Evolutionary conservation across 257 asterid genomes (phyloP).

Genomic region (Ilex aquifolium): DNA sequence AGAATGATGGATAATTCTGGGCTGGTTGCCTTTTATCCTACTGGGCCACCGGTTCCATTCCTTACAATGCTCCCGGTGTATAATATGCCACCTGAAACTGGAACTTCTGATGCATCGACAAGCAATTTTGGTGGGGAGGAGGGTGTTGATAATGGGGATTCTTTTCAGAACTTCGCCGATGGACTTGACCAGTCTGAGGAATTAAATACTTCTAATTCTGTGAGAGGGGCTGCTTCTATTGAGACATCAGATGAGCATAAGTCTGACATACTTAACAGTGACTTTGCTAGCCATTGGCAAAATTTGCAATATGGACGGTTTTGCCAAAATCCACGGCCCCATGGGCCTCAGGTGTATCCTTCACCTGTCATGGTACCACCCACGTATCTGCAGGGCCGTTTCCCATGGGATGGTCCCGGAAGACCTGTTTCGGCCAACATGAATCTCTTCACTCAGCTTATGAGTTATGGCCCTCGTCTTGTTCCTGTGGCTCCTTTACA

Average conservation of each 20-base stretch:
- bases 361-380: conserved; percentile 87
- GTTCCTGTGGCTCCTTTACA: conserved; percentile 65
- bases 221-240: conserved; percentile 36
- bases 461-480: conserved; percentile 58
- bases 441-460: conserved; percentile 58
- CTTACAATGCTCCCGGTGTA: conserved; percentile 86
- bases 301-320: conserved; percentile 83
- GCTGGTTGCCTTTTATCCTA: conserved; percentile 72
- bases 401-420: conserved; percentile 78
- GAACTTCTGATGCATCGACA: conserved; percentile 49
- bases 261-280: conserved; percentile 82
- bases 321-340: conserved; percentile 65
- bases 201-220: conserved; percentile 35
- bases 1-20: conserved; percentile 62
- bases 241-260: conserved; percentile 48
- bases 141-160: conserved; percentile 36
- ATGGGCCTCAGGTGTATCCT: conserved; percentile 48
- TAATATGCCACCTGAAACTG: conserved; percentile 57
- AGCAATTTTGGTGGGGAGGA: conserved; percentile 53
- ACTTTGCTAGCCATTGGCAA: conserved; percentile 87
- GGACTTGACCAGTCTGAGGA: conserved; percentile 54
- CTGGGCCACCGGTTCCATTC: conserved; percentile 98
- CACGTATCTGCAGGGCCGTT: conserved; percentile 60
- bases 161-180: conserved; percentile 41
- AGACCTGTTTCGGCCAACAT: conserved; percentile 56